phyloP scores from a whole-genome alignment of 2,329 filamentous ascomycete species.

The Colletotrichum shisoi region DNA sequence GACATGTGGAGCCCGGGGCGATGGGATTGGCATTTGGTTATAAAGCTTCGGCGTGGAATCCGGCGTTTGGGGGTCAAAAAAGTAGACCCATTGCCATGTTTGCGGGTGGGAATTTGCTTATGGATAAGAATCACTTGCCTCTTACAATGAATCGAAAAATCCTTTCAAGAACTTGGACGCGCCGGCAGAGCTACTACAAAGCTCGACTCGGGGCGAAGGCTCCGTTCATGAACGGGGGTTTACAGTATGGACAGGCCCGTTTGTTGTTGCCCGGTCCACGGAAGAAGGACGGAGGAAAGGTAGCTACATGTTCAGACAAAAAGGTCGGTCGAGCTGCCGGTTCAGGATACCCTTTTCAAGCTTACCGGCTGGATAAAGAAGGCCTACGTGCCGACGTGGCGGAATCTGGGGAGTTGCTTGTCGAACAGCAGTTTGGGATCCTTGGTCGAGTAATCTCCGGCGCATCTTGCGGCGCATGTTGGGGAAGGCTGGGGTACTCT shows the following conservation, averaged over 20 bases:
- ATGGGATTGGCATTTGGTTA: background rate
- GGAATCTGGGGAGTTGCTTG: background rate
- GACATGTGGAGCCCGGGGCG: background rate
- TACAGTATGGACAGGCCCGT: background rate
- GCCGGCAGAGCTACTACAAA: too few species aligned
- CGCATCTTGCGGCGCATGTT: background rate
- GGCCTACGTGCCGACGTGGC: constrained; percentile 2
- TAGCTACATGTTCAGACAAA: background rate
- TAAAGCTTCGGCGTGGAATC: background rate
- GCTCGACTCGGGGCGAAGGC: background rate
- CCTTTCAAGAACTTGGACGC: background rate
- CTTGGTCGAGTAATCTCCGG: background rate
- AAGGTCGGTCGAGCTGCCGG: background rate
- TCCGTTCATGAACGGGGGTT: background rate
- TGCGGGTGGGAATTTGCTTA: background rate
- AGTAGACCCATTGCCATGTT: constrained; percentile 4
- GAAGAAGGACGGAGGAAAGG: background rate
- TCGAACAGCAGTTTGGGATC: background rate
- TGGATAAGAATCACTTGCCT: background rate
- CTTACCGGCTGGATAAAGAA: background rate
- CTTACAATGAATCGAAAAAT: background rate
- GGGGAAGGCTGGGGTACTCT: too few species aligned
- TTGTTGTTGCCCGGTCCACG: background rate
- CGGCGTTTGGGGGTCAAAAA: constrained; percentile 21
- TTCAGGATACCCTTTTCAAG: background rate